These are phyloP conservation scores for Tephrocybe rancida DNA, from an alignment of 768 basidiomycete genomes.

Conservation along the genomic window DNA sequence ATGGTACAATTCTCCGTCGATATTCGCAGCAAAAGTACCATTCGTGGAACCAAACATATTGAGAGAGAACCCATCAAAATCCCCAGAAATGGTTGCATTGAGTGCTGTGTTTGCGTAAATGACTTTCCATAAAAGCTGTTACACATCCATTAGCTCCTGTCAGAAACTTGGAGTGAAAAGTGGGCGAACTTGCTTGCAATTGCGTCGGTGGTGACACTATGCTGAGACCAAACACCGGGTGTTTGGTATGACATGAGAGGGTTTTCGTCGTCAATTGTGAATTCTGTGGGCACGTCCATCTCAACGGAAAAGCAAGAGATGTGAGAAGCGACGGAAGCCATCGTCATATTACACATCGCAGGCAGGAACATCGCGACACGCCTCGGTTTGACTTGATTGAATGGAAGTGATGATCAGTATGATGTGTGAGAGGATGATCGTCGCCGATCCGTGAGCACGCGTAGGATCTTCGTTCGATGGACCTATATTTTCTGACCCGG, in stretches of 20 bases:
- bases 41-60: slow-evolving; percentile 1
- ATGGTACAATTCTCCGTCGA: slow-evolving; percentile 1
- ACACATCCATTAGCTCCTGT: neutral
- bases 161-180: neutral
- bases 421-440: too few species aligned
- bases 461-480: too few species aligned
- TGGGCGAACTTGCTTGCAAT: slow-evolving; percentile 6
- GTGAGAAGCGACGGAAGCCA: neutral
- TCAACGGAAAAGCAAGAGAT: neutral
- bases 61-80: slow-evolving; percentile 3
- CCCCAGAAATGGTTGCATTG: slow-evolving; percentile 1
- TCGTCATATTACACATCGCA: neutral
- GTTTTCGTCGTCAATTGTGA: slow-evolving; percentile 5
- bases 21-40: slow-evolving; percentile 1
- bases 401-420: too few species aligned
- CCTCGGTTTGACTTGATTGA: too few species aligned
- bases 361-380: too few species aligned
- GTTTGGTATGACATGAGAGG: slow-evolving; percentile 7
- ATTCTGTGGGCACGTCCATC: neutral
- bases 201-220: neutral
- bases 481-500: too few species aligned
- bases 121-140: slow-evolving; percentile 4
- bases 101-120: neutral
- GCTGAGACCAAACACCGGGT: slow-evolving; percentile 4
- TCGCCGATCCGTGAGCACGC: too few species aligned